A percentile compares a stretch with the other conserved stretches of the same genome.
These are phyloP conservation scores for Pseudopithomyces maydicus DNA, from an alignment of 2,329 filamentous ascomycete genomes.

Conservation along the genomic window DNA sequence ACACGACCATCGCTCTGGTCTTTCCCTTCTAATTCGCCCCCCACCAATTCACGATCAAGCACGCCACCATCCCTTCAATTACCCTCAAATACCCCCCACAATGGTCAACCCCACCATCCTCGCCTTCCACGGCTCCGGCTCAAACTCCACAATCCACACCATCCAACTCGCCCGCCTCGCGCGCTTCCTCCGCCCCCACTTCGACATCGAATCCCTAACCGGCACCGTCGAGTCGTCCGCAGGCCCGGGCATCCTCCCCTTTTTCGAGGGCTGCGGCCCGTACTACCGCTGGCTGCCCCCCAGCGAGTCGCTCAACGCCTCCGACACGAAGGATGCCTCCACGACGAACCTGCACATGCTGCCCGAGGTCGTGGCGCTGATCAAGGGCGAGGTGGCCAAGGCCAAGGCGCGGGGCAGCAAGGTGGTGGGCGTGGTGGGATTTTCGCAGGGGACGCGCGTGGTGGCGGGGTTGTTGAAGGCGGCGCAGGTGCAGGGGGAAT, in stretches of 20 bases:
- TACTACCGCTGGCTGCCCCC: slow-evolving; percentile 39
- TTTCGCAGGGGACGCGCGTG: slow-evolving; percentile 41
- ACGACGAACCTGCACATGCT: slow-evolving; percentile 17
- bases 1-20: no score
- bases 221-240: slow-evolving; percentile 39
- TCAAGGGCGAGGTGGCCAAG: slow-evolving; percentile 20
- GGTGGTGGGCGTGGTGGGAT: slow-evolving; percentile 39
- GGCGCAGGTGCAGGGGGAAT: slow-evolving; percentile 20
- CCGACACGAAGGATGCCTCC: slow-evolving; percentile 20
- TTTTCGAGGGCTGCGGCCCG: slow-evolving; percentile 46
- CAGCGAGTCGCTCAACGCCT: slow-evolving; percentile 19
- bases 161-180: slow-evolving; percentile 40
- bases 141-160: slow-evolving; percentile 37
- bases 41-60: background rate
- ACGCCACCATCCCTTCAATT: background rate
- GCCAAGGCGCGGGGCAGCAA: slow-evolving; percentile 20
- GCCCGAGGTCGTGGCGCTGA: slow-evolving; percentile 25
- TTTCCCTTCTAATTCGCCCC: background rate
- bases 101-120: slow-evolving; percentile 40
- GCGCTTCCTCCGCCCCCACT: slow-evolving; percentile 27
- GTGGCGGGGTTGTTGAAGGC: slow-evolving; percentile 37
- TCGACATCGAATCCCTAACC: slow-evolving; percentile 30
- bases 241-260: slow-evolving; percentile 43
- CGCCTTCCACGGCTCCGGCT: slow-evolving; percentile 44
- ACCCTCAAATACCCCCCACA: background rate